Percentiles rank a stretch among this genome's conserved stretches.
Conservation (phyloP, 192 early-diverging fungal genomes). For the Bifiguratus adelaidae region DNA sequence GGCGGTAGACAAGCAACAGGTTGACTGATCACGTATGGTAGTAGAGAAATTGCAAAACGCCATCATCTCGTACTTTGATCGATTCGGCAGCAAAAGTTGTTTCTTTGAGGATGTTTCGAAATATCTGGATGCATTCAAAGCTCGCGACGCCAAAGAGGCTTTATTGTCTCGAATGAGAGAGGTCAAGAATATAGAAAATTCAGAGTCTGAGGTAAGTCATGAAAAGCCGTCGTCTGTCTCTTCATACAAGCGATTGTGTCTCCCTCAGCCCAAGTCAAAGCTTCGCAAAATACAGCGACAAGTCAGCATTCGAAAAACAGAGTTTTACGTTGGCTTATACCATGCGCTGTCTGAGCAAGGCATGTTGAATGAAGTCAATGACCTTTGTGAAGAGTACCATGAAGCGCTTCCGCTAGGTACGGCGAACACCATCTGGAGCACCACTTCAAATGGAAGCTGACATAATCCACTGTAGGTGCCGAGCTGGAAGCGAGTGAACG, state of each 20-base stretch:
- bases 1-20: too few species aligned
- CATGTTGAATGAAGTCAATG: constrained; percentile 13
- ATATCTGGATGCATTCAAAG: constrained; percentile 38
- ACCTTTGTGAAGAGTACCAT: constrained; percentile 26
- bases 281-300: constrained; percentile 23
- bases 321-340: constrained; percentile 16
- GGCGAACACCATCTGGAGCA: not conserved
- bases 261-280: too few species aligned
- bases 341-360: not conserved
- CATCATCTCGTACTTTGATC: constrained; percentile 42
- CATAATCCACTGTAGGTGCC: constrained; percentile 16
- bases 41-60: too few species aligned
- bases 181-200: not conserved
- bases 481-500: constrained; percentile 56
- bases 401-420: constrained; percentile 34
- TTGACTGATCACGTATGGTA: too few species aligned
- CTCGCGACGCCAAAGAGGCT: constrained; percentile 7
- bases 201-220: too few species aligned
- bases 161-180: too few species aligned
- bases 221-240: too few species aligned
- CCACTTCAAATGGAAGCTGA: not conserved
- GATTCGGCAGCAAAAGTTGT: constrained; percentile 51
- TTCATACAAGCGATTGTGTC: too few species aligned
- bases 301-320: constrained; percentile 23
- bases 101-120: constrained; percentile 68